A percentile compares a stretch with the other conserved stretches of the same genome.
Evolutionary conservation across 2,329 filamentous ascomycete genomes (phyloP).

Genomic region (Neurospora sp.): DNA sequence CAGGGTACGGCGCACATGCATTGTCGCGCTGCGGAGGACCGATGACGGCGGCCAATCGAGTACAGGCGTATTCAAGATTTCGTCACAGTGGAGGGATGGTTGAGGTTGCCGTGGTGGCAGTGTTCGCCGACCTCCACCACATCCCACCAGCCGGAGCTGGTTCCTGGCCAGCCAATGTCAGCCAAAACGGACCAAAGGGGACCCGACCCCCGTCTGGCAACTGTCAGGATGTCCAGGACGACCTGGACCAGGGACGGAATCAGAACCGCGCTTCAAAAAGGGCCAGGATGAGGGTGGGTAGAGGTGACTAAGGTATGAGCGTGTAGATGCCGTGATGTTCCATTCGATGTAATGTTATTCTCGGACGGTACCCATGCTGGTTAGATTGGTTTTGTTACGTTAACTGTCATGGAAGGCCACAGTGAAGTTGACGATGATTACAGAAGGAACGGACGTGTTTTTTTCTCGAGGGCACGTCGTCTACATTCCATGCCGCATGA

Average conservation of each 20-base stretch:
- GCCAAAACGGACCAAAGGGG: neutral
- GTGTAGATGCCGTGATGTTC: neutral
- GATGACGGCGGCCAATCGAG: neutral
- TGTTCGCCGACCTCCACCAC: slow-evolving; percentile 7
- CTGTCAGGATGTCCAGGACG: neutral
- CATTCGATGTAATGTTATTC: neutral
- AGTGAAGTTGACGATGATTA: neutral
- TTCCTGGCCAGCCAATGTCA: neutral
- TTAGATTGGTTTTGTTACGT: neutral
- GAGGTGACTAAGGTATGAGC: neutral
- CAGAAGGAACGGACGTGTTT: neutral
- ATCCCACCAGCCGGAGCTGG: neutral
- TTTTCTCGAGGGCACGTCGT: neutral
- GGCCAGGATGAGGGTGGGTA: neutral
- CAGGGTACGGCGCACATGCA: neutral
- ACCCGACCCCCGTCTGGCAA: neutral
- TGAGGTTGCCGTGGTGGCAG: neutral
- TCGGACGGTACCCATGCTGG: neutral
- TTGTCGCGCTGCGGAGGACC: neutral
- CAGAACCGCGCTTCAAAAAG: neutral
- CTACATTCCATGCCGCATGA: slow-evolving; percentile 3
- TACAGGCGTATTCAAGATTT: neutral
- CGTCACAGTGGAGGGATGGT: neutral
- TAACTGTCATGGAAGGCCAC: neutral
- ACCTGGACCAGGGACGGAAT: neutral